A percentile compares a stretch with the other conserved stretches of the same genome.
Conservation (phyloP, 129 eudicot species). For the Flaveria ramosissima region DNA sequence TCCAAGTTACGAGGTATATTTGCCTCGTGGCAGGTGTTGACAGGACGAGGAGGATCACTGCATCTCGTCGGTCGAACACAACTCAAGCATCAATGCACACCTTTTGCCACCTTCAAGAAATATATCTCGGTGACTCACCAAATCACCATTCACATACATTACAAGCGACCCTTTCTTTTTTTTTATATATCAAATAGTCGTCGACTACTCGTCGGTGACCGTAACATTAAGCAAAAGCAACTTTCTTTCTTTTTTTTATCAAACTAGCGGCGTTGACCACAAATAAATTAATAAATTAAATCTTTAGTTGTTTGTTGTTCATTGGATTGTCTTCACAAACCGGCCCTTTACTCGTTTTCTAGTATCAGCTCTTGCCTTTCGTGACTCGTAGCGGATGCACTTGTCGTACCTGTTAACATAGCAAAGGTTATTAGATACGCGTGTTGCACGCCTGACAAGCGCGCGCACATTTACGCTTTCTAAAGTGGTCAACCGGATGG, state of each 20-base stretch:
- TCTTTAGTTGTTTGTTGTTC: constrained; percentile 13
- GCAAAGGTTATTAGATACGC: not conserved
- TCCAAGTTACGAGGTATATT: constrained; percentile 22
- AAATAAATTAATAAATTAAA: not conserved
- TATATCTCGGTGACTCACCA: not conserved
- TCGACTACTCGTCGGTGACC: constrained; percentile 24
- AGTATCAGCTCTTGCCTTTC: constrained; percentile 55
- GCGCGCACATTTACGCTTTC: not conserved
- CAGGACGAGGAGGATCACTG: constrained; percentile 28
- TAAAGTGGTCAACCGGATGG: not conserved
- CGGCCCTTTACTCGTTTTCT: constrained; percentile 55
- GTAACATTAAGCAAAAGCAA: constrained; percentile 18
- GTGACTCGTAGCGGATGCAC: constrained; percentile 46
- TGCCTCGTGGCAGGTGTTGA: constrained; percentile 27
- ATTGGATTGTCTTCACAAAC: constrained; percentile 48
- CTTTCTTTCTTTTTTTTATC: not conserved
- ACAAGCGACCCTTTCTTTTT: constrained; percentile 27
- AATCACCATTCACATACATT: constrained; percentile 22
- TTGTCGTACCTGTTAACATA: constrained; percentile 46
- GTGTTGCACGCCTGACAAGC: not conserved
- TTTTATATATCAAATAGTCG: not conserved
- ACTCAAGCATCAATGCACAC: constrained; percentile 20
- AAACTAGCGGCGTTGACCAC: constrained; percentile 10
- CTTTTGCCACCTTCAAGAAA: constrained; percentile 29
- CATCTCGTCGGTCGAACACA: constrained; percentile 16